Conservation (phyloP, 129 eudicot genomes). For the Chrysanthemum seticuspe region DNA sequence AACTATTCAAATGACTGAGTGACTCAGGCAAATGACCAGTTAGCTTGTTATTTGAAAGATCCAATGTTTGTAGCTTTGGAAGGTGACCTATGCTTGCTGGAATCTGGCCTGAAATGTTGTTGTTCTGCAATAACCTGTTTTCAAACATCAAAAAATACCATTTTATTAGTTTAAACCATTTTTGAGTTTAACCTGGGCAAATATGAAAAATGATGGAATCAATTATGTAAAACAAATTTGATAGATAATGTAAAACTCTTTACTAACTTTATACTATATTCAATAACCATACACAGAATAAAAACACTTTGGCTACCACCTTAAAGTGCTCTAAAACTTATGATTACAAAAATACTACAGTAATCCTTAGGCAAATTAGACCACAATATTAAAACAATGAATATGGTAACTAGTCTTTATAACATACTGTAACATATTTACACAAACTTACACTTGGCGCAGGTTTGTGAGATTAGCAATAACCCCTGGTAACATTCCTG, state of each 20-base stretch:
- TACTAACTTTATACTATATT: too few relatives aligned
- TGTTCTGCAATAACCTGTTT: conserved; percentile 76
- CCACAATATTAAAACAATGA: too few relatives aligned
- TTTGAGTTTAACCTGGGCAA: too few relatives aligned
- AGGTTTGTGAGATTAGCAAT: conserved; percentile 87
- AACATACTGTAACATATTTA: not conserved
- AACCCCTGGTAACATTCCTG: conserved; percentile 70
- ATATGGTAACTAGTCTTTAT: too few relatives aligned
- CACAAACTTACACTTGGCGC: conserved; percentile 70
- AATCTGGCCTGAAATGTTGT: conserved; percentile 76
- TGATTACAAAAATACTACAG: too few relatives aligned
- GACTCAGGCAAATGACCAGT: conserved; percentile 74
- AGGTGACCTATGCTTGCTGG: conserved; percentile 73
- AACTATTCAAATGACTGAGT: conserved; percentile 56
- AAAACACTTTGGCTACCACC: too few relatives aligned
- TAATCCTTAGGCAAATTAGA: too few relatives aligned
- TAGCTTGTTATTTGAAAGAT: conserved; percentile 79
- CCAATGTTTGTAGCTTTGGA: conserved; percentile 73
- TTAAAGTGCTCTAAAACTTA: too few relatives aligned
- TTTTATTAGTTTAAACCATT: too few relatives aligned
- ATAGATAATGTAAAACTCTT: not conserved
- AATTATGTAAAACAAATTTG: not conserved
- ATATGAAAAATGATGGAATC: not conserved
- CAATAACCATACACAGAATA: too few relatives aligned
- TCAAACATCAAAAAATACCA: not conserved